Base-by-base conservation (phyloP, 2,329 filamentous ascomycete species). In the Aspergillus sp. region DNA sequence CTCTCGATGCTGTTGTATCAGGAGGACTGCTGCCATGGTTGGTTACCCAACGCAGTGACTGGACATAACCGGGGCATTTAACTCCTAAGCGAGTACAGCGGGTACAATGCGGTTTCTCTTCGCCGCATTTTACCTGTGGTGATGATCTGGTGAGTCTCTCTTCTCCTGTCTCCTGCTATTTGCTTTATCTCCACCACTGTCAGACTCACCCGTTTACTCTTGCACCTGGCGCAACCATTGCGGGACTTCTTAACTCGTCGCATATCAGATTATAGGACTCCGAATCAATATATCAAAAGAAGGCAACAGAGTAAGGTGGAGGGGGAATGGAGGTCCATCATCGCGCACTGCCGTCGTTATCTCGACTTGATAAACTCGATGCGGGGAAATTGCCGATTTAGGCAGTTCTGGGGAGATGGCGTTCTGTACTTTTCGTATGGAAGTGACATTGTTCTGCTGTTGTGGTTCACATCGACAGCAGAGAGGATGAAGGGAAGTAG, bases 151-250 rank as follows among this genome's bases (percentile, higher is more conserved):
- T 42, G 6, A 40, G 46, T 39, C 40, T 32, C 8, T 12, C 32
- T 49, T 43, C 29, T 40, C 43, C 34, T 27, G 29, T 12, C 19
- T 19, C 19, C 19, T 19, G 19, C 19, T 19, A 19, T 19, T 19
- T 19, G 19, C 2, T 19, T 19, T 19, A 19, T 19, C 19, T 19
- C 19, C 19, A 19, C 19, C 19, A 19, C 19, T 19, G 41, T 38
- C 19, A 40, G 26, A 57, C 57, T 47, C 9, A 68, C 66, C 46
- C 66, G 58, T 60, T 68, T 68, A 56, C 63, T 67, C 54, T 69
- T 69, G 55, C 66, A 69, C 39, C 65, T 59, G n/a, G 63, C 62
- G 54, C 66, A 69, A 5, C 66, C 66, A 47, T 68, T 67, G n/a
- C 66, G 63, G 43, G 65, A 69, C 47, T 69, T 69, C 55, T 67